A percentile compares a stretch with the other conserved stretches of the same genome.
These are phyloP conservation scores for Monosporascus sp. DNA, from an alignment of 2,329 filamentous ascomycete genomes.

Conservation along the genomic window DNA sequence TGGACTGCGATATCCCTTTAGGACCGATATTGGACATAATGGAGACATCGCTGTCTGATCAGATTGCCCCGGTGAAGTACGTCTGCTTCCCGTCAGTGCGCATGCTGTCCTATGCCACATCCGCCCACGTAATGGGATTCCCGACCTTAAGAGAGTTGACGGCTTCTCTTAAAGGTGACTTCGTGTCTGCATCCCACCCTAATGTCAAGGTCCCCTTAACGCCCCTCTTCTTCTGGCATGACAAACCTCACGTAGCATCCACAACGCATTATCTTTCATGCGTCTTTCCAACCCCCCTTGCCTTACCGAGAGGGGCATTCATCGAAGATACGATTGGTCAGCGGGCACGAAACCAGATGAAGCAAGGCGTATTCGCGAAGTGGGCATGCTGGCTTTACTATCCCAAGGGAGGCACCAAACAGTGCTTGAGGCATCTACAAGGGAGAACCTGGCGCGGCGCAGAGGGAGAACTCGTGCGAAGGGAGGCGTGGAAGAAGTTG, in stretches of 20 bases:
- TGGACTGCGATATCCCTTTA: constrained; percentile 41
- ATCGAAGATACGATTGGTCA: constrained; percentile 54
- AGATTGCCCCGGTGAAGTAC: constrained; percentile 40
- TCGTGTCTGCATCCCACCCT: constrained; percentile 15
- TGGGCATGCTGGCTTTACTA: constrained; percentile 55
- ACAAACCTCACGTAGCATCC: constrained; percentile 49
- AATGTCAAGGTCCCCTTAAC: constrained; percentile 37
- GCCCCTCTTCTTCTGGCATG: constrained; percentile 55
- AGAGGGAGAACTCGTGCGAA: constrained; percentile 24
- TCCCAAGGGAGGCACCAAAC: constrained; percentile 37
- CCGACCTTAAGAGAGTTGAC: constrained; percentile 38
- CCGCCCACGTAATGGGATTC: constrained; percentile 38
- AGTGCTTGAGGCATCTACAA: constrained; percentile 46
- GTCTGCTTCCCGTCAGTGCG: constrained; percentile 48
- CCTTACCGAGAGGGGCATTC: constrained; percentile 47
- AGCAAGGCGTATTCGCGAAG: constrained; percentile 43
- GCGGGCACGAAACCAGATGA: constrained; percentile 51
- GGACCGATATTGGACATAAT: constrained; percentile 40
- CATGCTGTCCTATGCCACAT: constrained; percentile 45
- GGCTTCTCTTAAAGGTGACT: constrained; percentile 35
- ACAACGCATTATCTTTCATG: constrained; percentile 43
- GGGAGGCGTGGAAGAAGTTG: constrained; percentile 12
- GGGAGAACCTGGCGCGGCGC: constrained; percentile 45
- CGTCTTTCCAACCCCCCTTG: constrained; percentile 44
- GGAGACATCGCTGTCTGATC: constrained; percentile 27